phyloP scores from a whole-genome alignment of 495 filamentous ascomycete genomes.

The Cercophora samala region DNA sequence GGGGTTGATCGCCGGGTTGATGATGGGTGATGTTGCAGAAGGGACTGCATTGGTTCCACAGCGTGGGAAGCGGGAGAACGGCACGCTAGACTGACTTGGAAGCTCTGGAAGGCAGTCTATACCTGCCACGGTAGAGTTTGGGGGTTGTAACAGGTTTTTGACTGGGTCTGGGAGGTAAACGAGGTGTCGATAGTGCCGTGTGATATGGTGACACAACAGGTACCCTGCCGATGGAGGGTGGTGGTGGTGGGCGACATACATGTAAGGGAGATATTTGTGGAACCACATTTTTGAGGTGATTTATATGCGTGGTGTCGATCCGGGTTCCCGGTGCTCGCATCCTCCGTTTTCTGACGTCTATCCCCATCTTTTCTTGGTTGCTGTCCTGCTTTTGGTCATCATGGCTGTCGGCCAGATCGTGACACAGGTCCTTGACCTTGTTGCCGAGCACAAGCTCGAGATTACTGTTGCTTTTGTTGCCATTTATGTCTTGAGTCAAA shows the following conservation, averaged over 20 bases:
- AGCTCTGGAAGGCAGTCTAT: background rate
- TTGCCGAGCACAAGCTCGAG: slow-evolving; percentile 1
- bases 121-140: background rate
- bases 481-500: slow-evolving; percentile 6
- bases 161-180: background rate
- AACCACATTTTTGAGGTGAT: background rate
- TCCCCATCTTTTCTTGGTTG: background rate
- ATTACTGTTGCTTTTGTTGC: background rate
- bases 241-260: background rate
- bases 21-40: background rate
- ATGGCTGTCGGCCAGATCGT: background rate
- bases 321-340: background rate
- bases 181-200: background rate
- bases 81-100: background rate
- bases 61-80: background rate
- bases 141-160: too few species aligned
- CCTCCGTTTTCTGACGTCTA: background rate
- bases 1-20: background rate
- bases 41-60: background rate
- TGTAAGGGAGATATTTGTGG: background rate
- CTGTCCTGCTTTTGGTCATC: background rate
- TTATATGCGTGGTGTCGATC: background rate
- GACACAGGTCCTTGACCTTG: background rate
- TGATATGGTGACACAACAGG: background rate
- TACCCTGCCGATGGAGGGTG: background rate